phyloP scores from a whole-genome alignment of 495 filamentous ascomycete genomes.

The Hyaloscypha variabilis region DNA sequence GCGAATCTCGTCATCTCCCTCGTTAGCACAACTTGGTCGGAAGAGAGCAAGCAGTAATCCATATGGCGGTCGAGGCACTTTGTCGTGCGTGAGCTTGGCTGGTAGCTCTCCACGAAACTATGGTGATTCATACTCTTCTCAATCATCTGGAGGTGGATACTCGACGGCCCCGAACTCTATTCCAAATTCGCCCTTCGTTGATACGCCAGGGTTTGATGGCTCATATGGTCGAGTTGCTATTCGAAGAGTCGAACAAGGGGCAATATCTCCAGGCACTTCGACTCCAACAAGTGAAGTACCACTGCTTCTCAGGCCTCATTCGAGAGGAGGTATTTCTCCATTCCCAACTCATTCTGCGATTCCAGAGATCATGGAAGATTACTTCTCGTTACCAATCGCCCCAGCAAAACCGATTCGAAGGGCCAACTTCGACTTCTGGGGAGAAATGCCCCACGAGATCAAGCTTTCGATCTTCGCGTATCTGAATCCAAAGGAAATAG shows the following conservation, averaged over 20 bases:
- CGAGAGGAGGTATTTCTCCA: slow-evolving; percentile 40
- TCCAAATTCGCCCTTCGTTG: slow-evolving; percentile 43
- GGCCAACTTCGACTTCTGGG: slow-evolving; percentile 72
- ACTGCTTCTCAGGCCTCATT: slow-evolving; percentile 57
- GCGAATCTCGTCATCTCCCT: slow-evolving; percentile 86
- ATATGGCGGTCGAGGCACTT: slow-evolving; percentile 51
- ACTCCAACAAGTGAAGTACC: slow-evolving; percentile 61
- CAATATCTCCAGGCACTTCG: slow-evolving; percentile 33
- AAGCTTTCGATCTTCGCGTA: slow-evolving; percentile 76
- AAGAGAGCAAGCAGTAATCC: slow-evolving; percentile 69
- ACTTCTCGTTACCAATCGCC: slow-evolving; percentile 45
- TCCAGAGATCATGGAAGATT: slow-evolving; percentile 40
- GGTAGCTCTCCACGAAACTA: slow-evolving; percentile 38
- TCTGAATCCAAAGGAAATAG: slow-evolving; percentile 78
- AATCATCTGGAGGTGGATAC: slow-evolving; percentile 57
- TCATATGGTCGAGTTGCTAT: slow-evolving; percentile 19
- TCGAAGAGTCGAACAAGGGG: slow-evolving; percentile 34
- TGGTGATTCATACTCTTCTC: slow-evolving; percentile 61
- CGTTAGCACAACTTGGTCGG: slow-evolving; percentile 65
- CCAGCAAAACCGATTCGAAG: slow-evolving; percentile 38
- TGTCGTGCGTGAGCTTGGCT: slow-evolving; percentile 87
- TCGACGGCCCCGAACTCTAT: slow-evolving; percentile 67
- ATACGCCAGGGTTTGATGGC: slow-evolving; percentile 28
- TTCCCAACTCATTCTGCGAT: slow-evolving; percentile 23
- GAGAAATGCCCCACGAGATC: slow-evolving; percentile 79